A percentile compares a stretch with the other conserved stretches of the same genome.
These are phyloP conservation scores for Psilocybe subaeruginosa DNA, from an alignment of 768 basidiomycete species.

Conservation along the genomic window DNA sequence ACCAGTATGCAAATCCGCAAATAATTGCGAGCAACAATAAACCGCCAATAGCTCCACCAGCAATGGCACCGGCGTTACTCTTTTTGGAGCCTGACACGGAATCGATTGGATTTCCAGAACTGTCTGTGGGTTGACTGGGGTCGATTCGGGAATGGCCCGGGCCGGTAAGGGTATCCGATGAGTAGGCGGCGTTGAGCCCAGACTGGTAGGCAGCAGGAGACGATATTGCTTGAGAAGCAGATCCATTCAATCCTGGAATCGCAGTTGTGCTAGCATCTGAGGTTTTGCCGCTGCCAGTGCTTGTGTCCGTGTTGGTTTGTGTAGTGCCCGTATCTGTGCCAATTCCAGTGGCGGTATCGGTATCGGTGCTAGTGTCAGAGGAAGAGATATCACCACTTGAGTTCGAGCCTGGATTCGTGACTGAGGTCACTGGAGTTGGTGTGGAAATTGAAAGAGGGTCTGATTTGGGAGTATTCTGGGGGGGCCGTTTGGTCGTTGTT, in stretches of 20 bases:
- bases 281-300: background rate
- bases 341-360: background rate
- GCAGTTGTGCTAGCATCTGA: background rate
- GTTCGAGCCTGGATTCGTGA: background rate
- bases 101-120: background rate
- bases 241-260: background rate
- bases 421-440: background rate
- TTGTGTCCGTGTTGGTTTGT: background rate
- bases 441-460: background rate
- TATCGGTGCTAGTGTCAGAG: background rate
- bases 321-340: background rate
- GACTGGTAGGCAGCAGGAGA: background rate
- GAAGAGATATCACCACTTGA: background rate
- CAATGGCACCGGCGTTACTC: constrained; percentile 43
- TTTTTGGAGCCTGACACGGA: background rate
- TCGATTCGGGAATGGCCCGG: background rate
- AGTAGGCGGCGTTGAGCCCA: constrained; percentile 4
- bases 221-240: background rate
- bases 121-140: background rate
- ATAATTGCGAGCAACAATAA: constrained; percentile 35
- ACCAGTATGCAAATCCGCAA: constrained; percentile 23
- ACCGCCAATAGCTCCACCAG: constrained; percentile 50
- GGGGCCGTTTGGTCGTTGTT: background rate
- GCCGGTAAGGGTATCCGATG: background rate
- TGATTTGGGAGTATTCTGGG: background rate